These are phyloP conservation scores for Sistotremastrum suecicum DNA, from an alignment of 768 basidiomycete genomes.

Conservation along the genomic window DNA sequence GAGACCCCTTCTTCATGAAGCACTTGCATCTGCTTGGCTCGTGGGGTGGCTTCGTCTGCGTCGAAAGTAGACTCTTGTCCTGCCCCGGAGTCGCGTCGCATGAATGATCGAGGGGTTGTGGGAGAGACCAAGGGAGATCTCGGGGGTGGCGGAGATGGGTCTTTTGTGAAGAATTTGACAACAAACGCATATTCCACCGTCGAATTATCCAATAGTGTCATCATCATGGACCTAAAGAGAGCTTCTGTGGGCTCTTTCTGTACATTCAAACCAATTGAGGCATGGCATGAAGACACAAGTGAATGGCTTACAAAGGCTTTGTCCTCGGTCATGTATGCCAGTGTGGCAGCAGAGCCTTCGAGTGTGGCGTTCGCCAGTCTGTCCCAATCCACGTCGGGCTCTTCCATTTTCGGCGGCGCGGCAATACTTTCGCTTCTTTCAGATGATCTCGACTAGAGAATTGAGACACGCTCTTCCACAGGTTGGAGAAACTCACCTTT, in stretches of 20 bases:
- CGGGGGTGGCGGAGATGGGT: conserved; percentile 8
- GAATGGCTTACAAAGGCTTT: conserved; percentile 61
- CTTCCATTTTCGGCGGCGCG: conserved; percentile 25
- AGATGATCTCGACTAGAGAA: conserved; percentile 39
- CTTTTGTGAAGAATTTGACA: conserved; percentile 59
- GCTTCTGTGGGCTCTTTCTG: conserved; percentile 79
- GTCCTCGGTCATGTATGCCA: conserved; percentile 84
- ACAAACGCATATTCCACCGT: conserved; percentile 87
- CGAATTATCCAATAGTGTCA: conserved; percentile 92
- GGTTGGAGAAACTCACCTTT: conserved; percentile 34
- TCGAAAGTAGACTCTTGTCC: not conserved
- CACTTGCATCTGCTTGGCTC: not conserved
- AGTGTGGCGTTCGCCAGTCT: conserved; percentile 57
- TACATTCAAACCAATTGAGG: not conserved
- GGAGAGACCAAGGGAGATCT: not conserved
- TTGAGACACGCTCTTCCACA: not conserved
- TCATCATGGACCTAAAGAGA: conserved; percentile 66
- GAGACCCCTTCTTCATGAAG: conserved; percentile 4
- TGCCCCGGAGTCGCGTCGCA: not conserved
- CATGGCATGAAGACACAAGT: not conserved
- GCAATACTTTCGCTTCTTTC: conserved; percentile 63
- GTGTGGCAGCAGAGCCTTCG: conserved; percentile 66
- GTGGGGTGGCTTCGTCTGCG: not conserved
- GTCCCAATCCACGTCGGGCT: conserved; percentile 28
- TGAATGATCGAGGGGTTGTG: conserved; percentile 8